Base-by-base conservation (phyloP, 192 early-diverging fungal species). In the Podila horticola region DNA sequence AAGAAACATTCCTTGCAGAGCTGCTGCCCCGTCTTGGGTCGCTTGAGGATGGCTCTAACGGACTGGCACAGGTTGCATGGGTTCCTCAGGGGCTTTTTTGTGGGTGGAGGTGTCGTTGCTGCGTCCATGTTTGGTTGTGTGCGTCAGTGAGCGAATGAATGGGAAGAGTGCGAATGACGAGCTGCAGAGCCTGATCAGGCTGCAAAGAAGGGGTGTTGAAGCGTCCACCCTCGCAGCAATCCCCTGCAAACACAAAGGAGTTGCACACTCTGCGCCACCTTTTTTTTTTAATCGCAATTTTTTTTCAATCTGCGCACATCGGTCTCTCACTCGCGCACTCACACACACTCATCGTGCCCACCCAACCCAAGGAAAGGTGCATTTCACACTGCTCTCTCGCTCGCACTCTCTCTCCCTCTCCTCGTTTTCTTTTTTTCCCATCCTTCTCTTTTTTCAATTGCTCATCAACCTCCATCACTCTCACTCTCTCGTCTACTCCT, bases 1-100 rank as follows among this genome's bases (percentile, higher is more conserved):
- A 89, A 98, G 86, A 99, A 99, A 82, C 97, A 99, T 13, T 88
- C 87, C 71, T 90, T 89, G 88, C 97, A 99, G 28, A 97, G 91
- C 61, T 92, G 88, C 75, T 97, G 93, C 0, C 89, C 91, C 0
- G 96, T 99, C 79, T 98, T 98, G 3, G 97, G 97, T 31, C 97
- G 91, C 62, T 95, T 96, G 55, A 99, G 86, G n/a, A 94, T 90
- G 3, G 97, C 96, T 41, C 90, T 83, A 20, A 90, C 85, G 5
- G 66, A 66, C 17, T 87, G 82, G 84, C 96, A 97, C 30, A 81
- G 70, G 41, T 81, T 81, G 58, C 77, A 81, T 29, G 77, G 77
- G 52, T 73, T 73, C 62, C 58, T 68, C 31, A 81, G 60, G 11
- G 71, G 71, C 52, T 79, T 79, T 31, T 66, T 67, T 38, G 58